A percentile compares a stretch with the other conserved stretches of the same genome.
Evolutionary conservation across 2,329 filamentous ascomycete genomes (phyloP).

Genomic region (Chaetomiaceae sp.): DNA sequence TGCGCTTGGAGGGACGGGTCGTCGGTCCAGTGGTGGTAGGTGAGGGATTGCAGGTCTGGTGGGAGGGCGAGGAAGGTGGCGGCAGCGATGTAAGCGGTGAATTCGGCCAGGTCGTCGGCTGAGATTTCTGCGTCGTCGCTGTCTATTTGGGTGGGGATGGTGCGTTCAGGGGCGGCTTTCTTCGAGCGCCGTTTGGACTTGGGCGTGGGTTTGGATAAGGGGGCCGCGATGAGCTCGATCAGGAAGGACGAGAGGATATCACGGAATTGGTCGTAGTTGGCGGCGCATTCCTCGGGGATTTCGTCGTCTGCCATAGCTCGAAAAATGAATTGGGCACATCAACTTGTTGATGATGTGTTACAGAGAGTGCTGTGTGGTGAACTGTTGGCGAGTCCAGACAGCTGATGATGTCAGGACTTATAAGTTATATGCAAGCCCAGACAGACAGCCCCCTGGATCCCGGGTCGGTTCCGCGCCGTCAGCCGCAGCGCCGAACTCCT

Average conservation of each 20-base stretch:
- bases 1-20: conserved; percentile 42
- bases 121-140: background rate
- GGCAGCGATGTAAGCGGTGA: conserved; percentile 70
- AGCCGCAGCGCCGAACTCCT: background rate
- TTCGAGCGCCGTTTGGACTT: conserved; percentile 34
- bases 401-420: background rate
- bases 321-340: no score
- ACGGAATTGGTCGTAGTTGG: conserved; percentile 63
- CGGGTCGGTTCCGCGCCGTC: background rate
- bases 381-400: background rate
- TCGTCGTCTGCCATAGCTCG: conserved; percentile 9
- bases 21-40: conserved; percentile 51
- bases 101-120: conserved; percentile 44
- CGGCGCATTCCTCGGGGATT: conserved; percentile 19
- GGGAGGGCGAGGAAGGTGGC: conserved; percentile 65
- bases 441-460: background rate
- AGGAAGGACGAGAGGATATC: conserved; percentile 68
- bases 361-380: background rate
- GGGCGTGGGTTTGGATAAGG: conserved; percentile 40
- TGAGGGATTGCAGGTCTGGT: conserved; percentile 51
- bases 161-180: conserved; percentile 1
- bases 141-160: background rate
- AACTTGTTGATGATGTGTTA: background rate
- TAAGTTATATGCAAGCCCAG: no score
- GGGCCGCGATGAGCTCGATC: conserved; percentile 51